phyloP scores from a whole-genome alignment of 371 early-diverging fungal species.

The Paraphysoderma sedebokerense region DNA sequence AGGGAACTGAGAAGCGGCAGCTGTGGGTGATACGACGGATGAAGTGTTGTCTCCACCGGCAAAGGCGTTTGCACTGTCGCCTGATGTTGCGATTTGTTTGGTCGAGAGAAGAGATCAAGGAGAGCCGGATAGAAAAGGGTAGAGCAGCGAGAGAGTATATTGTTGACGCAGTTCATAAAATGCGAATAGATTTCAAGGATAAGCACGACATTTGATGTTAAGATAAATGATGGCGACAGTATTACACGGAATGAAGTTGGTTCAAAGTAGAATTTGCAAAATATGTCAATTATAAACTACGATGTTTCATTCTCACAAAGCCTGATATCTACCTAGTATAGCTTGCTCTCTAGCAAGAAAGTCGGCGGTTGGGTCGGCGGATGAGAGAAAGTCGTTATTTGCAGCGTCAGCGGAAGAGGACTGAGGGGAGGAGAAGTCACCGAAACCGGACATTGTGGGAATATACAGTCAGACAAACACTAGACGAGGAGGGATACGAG shows the following conservation, averaged over 20 bases:
- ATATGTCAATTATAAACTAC: too few relatives aligned
- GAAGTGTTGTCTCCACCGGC: conserved; percentile 5
- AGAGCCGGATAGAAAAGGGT: too few relatives aligned
- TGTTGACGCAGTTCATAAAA: background rate
- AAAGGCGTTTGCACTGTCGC: conserved; percentile 55
- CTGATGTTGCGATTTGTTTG: too few relatives aligned
- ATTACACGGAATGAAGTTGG: too few relatives aligned
- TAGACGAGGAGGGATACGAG: too few relatives aligned
- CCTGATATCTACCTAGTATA: conserved; percentile 21
- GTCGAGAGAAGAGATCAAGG: too few relatives aligned
- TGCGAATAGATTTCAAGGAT: too few relatives aligned
- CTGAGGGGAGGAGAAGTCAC: conserved; percentile 24
- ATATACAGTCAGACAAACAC: too few relatives aligned
- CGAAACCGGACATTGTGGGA: conserved; percentile 34
- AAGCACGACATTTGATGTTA: too few relatives aligned
- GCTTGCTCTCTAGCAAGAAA: conserved; percentile 86
- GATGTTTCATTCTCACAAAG: too few relatives aligned
- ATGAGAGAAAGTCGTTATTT: conserved; percentile 16
- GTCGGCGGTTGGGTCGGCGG: conserved; percentile 66
- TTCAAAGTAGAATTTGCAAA: too few relatives aligned
- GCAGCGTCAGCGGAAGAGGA: conserved; percentile 10
- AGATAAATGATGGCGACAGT: too few relatives aligned
- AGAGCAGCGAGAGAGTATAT: background rate
- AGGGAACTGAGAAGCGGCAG: conserved; percentile 2
- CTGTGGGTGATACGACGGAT: background rate